Evolutionary conservation across 768 basidiomycete species (phyloP).

Genomic region (Psilocybe cyanescens): DNA sequence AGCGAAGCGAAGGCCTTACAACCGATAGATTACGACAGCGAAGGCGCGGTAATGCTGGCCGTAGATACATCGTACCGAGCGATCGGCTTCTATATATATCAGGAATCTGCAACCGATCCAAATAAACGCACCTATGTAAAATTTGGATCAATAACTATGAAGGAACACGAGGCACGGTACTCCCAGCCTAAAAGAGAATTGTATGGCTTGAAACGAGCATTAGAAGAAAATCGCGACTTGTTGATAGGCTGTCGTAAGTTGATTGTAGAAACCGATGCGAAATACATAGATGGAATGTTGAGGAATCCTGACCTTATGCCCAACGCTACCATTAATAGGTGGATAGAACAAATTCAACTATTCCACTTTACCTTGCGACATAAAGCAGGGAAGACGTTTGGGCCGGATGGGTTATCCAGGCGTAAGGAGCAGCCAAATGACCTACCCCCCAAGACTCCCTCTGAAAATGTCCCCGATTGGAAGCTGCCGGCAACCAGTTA

Average conservation of each 20-base stretch:
- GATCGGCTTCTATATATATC: constrained; percentile 40
- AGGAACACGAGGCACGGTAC: constrained; percentile 33
- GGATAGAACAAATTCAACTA: constrained; percentile 35
- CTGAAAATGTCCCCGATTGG: neutral
- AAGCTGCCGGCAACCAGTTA: neutral
- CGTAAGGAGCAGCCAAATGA: constrained; percentile 6
- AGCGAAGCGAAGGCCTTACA: neutral
- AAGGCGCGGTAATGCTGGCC: constrained; percentile 29
- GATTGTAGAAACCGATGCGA: constrained; percentile 32
- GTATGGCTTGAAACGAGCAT: constrained; percentile 34
- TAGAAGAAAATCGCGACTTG: constrained; percentile 21
- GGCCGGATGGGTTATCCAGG: constrained; percentile 35
- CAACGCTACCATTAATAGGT: constrained; percentile 36
- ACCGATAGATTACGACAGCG: constrained; percentile 34
- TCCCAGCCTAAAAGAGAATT: constrained; percentile 46
- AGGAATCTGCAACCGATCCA: constrained; percentile 25
- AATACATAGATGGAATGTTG: constrained; percentile 37
- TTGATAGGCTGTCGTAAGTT: constrained; percentile 31
- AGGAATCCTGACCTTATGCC: constrained; percentile 36
- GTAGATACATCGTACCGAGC: constrained; percentile 39
- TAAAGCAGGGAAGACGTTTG: constrained; percentile 27
- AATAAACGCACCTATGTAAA: constrained; percentile 26
- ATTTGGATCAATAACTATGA: constrained; percentile 43
- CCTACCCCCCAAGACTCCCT: neutral
- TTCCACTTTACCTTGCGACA: constrained; percentile 39